Evolutionary conservation across 495 filamentous ascomycete species (phyloP).

Genomic region (Hypomontagnella submonticulosa): DNA sequence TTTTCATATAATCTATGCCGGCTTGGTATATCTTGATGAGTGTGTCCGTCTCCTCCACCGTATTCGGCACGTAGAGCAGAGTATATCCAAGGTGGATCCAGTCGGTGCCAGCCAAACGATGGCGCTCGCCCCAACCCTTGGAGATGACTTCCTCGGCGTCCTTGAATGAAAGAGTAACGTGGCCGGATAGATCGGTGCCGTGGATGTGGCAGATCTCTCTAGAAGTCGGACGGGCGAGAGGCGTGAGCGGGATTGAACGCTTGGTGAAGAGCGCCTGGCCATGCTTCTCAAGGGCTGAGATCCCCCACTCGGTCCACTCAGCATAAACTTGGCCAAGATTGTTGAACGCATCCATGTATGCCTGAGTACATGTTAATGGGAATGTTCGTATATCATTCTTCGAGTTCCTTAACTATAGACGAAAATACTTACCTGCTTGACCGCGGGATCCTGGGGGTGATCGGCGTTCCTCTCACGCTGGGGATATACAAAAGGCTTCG

Average conservation of each 20-base stretch:
- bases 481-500: slow-evolving; percentile 32
- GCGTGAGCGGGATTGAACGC: slow-evolving; percentile 42
- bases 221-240: slow-evolving; percentile 67
- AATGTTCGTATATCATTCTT: background rate
- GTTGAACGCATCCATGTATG: slow-evolving; percentile 57
- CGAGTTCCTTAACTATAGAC: background rate
- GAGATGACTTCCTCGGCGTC: slow-evolving; percentile 82
- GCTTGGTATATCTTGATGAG: slow-evolving; percentile 30
- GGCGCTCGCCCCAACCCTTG: slow-evolving; percentile 85
- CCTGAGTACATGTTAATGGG: slow-evolving; percentile 18
- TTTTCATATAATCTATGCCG: slow-evolving; percentile 36
- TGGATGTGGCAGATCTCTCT: slow-evolving; percentile 85
- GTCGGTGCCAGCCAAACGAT: slow-evolving; percentile 72
- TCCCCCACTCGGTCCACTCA: slow-evolving; percentile 57
- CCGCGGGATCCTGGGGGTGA: slow-evolving; percentile 20
- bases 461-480: slow-evolving; percentile 38
- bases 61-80: slow-evolving; percentile 40
- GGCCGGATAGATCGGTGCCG: slow-evolving; percentile 73
- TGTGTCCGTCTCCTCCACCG: slow-evolving; percentile 24
- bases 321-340: slow-evolving; percentile 59
- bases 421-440: slow-evolving; percentile 25
- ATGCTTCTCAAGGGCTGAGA: slow-evolving; percentile 80
- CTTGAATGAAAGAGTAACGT: slow-evolving; percentile 77
- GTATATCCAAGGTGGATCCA: slow-evolving; percentile 46
- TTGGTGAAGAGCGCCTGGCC: slow-evolving; percentile 74